Evolutionary conservation across 2,329 filamentous ascomycete genomes (phyloP).

Genomic region (Xylariaceae sp.): DNA sequence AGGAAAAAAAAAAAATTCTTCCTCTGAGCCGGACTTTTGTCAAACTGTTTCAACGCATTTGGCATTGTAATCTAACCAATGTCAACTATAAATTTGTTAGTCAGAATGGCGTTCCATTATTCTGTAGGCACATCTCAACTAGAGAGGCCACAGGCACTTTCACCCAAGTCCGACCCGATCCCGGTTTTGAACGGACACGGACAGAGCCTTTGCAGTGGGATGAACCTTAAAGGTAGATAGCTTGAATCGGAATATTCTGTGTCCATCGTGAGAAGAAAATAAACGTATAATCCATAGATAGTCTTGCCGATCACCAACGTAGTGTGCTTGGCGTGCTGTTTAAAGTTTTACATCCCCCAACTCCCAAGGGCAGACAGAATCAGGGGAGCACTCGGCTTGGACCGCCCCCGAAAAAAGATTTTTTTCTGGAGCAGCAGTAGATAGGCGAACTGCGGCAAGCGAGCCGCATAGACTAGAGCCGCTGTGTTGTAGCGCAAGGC

Average conservation of each 20-base stretch:
- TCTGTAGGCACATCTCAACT: background rate
- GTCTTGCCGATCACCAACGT: slow-evolving; percentile 11
- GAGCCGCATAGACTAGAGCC: too few relatives aligned
- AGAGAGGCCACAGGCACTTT: background rate
- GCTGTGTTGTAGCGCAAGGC: slow-evolving; percentile 12
- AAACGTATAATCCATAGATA: slow-evolving; percentile 1
- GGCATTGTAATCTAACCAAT: too few relatives aligned
- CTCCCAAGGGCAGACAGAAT: slow-evolving; percentile 19
- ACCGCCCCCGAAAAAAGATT: slow-evolving; percentile 18
- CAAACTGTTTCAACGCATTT: slow-evolving; percentile 13
- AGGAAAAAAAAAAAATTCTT: slow-evolving; percentile 11
- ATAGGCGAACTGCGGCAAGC: slow-evolving; percentile 9
- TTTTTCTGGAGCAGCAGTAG: slow-evolving; percentile 3
- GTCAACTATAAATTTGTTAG: too few relatives aligned
- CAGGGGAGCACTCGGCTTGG: slow-evolving; percentile 13
- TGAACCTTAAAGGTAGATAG: too few relatives aligned
- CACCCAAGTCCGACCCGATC: background rate
- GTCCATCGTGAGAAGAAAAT: slow-evolving; percentile 7
- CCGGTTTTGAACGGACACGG: too few relatives aligned
- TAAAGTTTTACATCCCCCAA: slow-evolving; percentile 9
- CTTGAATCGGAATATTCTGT: slow-evolving; percentile 19
- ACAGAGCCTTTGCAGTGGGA: too few relatives aligned
- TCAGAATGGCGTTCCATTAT: too few relatives aligned
- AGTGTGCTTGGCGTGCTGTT: slow-evolving; percentile 7
- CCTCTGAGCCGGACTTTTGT: background rate